phyloP scores from a whole-genome alignment of 306 rosid species.

The Vigna unguiculata region DNA sequence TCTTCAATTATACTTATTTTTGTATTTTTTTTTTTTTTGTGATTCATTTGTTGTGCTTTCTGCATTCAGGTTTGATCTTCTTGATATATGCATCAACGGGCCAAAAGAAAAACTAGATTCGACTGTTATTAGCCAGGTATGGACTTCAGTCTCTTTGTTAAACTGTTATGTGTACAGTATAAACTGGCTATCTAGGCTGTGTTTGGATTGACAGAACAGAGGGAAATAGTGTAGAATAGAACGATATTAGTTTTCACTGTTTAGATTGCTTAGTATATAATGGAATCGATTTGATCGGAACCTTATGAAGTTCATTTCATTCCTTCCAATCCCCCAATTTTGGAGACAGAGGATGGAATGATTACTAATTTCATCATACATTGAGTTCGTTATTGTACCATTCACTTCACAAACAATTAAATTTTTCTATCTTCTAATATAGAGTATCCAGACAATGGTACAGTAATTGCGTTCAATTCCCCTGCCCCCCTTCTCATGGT shows the following conservation, averaged over 20 bases:
- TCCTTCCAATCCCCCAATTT: neutral
- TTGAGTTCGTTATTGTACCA: too few species aligned
- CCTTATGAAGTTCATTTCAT: neutral
- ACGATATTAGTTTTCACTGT: neutral
- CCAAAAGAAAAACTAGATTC: constrained; percentile 95
- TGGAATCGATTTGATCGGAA: neutral
- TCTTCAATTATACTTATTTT: neutral
- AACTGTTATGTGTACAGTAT: neutral
- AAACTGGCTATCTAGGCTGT: neutral
- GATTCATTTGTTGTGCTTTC: neutral
- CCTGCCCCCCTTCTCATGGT: neutral
- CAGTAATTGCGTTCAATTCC: neutral
- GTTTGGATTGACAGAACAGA: neutral
- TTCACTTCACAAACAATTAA: neutral
- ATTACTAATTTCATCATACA: neutral
- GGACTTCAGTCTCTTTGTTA: constrained; percentile 10
- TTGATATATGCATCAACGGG: constrained; percentile 87
- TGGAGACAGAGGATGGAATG: neutral
- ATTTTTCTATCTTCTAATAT: neutral
- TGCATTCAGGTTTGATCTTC: constrained; percentile 86
- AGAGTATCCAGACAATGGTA: neutral
- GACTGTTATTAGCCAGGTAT: constrained; percentile 89
- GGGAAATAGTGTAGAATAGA: neutral
- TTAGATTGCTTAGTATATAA: neutral
- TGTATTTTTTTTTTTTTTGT: neutral